Base-by-base conservation (phyloP, 1,284 basidiomycete genomes). In the Apiotrichum gracile region DNA sequence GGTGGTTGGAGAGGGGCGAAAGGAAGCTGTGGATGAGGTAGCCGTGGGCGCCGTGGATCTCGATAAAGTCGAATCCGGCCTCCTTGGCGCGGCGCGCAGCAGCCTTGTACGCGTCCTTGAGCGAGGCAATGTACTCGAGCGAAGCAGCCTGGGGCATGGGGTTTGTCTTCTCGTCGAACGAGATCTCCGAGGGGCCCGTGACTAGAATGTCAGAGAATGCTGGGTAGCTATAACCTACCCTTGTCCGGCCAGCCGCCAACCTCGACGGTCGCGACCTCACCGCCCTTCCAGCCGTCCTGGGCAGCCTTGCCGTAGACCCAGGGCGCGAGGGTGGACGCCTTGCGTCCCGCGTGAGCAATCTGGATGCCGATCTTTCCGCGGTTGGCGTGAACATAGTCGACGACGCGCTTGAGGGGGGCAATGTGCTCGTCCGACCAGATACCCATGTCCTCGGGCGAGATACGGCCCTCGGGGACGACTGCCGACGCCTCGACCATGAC, bases 1-100 rank as follows among this genome's bases (percentile, higher is more conserved):
- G 83, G 13, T 70, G 69, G 76, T 90, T 90, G 37, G 84, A 84
- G 27, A 87, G 64, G 0, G 87, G 87, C 8, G 84, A 86, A 17
- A 83, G 64, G 71, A 88, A 89, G 33, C 73, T 68, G 67, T 83
- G 81, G 7, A 83, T 26, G 24, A 85, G 78, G 69, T 86, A 86
- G 21, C 85, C 73, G 65, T 90, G 86, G 1, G 85, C 83, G 49
- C 77, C 81, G 69, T 89, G 87, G 21, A 89, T 70, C 65, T 93
- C 88, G 55, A 93, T 84, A 62, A 87, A 88, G 72, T 93, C 88
- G 67, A 83, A 88, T 26, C 86, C 87, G 38, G 79, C 76, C 61
- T 77, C 69, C 65, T 84, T 80, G 69, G 78, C 80, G 22, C 88
- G 80, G 47, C 82, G 78, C 3, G 83, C 77, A 3, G 88, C 83